Evolutionary conservation across 2,329 filamentous ascomycete species (phyloP).

Genomic region (Trichoderma semiorbis): DNA sequence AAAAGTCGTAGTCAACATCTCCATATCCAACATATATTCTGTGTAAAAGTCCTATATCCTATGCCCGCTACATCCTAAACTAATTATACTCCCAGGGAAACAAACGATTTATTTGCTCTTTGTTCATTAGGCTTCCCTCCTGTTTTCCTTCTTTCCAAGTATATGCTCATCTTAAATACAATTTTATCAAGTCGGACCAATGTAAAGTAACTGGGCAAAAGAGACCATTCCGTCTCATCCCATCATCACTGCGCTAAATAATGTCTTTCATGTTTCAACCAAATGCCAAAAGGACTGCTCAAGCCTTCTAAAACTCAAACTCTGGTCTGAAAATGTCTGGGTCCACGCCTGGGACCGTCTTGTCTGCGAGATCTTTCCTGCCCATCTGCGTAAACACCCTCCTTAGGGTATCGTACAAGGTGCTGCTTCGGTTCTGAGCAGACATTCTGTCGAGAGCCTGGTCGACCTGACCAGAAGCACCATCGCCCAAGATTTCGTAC

Average conservation of each 20-base stretch:
- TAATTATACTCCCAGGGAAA: conserved; percentile 2
- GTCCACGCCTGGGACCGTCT: conserved; percentile 86
- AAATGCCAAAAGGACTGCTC: background rate
- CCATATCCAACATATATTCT: background rate
- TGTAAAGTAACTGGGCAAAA: background rate
- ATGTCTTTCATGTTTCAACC: background rate
- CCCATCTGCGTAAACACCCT: conserved; percentile 98
- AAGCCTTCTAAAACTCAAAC: conserved; percentile 67
- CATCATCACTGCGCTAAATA: conserved; percentile 2
- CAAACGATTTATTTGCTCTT: background rate
- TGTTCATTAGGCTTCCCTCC: background rate
- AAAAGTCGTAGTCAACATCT: background rate
- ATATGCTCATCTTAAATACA: conserved; percentile 1
- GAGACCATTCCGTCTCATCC: background rate
- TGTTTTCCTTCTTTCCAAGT: background rate
- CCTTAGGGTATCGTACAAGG: conserved; percentile 89
- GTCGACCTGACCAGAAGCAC: conserved; percentile 49
- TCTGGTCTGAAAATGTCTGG: conserved; percentile 83
- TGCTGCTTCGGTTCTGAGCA: conserved; percentile 93
- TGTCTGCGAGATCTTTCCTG: conserved; percentile 78
- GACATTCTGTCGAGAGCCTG: conserved; percentile 81
- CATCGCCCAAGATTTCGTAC: conserved; percentile 70
- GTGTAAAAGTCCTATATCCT: conserved; percentile 1
- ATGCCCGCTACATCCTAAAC: conserved; percentile 1
- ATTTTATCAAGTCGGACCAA: background rate